A percentile compares a stretch with the other conserved stretches of the same genome.
These are phyloP conservation scores for Boletellus emodensis DNA, from an alignment of 768 basidiomycete genomes.

Conservation along the genomic window DNA sequence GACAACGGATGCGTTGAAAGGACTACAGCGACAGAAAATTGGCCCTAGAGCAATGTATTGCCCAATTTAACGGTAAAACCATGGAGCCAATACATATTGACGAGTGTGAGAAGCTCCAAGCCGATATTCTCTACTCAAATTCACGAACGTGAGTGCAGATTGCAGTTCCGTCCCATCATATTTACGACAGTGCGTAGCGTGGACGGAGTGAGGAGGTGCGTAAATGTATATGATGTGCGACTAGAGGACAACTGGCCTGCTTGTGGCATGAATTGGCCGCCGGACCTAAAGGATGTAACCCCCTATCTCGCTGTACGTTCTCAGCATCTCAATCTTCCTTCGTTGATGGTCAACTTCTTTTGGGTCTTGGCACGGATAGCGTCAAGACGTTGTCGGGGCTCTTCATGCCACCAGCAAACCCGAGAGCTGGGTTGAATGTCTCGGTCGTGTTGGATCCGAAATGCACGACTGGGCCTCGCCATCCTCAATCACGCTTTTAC, in stretches of 20 bases:
- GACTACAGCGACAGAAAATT: constrained; percentile 58
- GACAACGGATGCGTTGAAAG: constrained; percentile 32
- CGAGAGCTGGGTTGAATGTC: constrained; percentile 87
- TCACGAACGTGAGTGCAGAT: constrained; percentile 19
- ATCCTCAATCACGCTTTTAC: constrained; percentile 74
- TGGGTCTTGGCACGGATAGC: constrained; percentile 40
- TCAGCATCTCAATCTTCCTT: neutral
- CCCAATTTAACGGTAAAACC: constrained; percentile 35
- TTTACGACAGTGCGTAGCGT: constrained; percentile 41
- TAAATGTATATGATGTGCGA: constrained; percentile 95
- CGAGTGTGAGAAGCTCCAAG: constrained; percentile 59
- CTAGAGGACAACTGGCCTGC: constrained; percentile 79
- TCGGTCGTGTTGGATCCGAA: constrained; percentile 55
- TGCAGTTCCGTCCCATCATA: neutral
- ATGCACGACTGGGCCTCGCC: constrained; percentile 54
- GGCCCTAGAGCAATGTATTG: constrained; percentile 57
- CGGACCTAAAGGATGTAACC: constrained; percentile 72
- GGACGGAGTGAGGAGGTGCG: constrained; percentile 68
- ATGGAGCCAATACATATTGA: constrained; percentile 54
- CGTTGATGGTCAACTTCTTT: neutral
- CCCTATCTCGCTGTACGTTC: constrained; percentile 73
- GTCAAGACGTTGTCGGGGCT: constrained; percentile 72
- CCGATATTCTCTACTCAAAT: constrained; percentile 33
- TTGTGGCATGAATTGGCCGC: constrained; percentile 99
- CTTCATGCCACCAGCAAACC: constrained; percentile 78